Evolutionary conservation across 441 rosid species (phyloP), one percentile per base, ranked within the genome.

Genomic region (Raphanus hybrid): DNA sequence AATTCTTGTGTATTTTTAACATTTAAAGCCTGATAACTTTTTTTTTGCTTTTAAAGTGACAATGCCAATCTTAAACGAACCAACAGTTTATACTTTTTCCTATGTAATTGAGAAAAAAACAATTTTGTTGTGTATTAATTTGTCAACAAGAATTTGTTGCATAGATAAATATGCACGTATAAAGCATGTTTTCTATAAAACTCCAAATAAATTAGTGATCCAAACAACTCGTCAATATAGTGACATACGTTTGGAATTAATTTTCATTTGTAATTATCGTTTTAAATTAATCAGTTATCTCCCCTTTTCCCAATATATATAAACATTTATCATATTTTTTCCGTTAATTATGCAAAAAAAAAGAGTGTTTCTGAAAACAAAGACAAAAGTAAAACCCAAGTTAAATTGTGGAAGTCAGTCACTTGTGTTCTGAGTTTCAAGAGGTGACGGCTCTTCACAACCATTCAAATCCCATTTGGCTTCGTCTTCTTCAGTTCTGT

Each of bases 401-500:
- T 69, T 4, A 70, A 60, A 63, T 77, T 77, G 80, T 77, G 80
- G 76, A 71, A 77, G 67, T 41, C 14, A 29, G 39, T 34, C 45
- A 8, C 50, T 43, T 43, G 50, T 1, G 20, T 12, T n/a, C 18
- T 10, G 70, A 73, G 18, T 26, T 48, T 29, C 66, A 69, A 69
- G 75, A 64, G 75, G 75, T 69, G 67, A 29, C 34, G 75, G 64
- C 68, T 62, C 73, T 64, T 68, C 62, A 39, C 73, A 59, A 20
- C 82, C 81, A 61, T 72, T 72, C 76, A 67, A 77, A 43, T 48
- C 18, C 74, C 79, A 35, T 18, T 62, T 60, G n/a, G 52, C 69
- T 74, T 78, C 66, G 75, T 57, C 81, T 73, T 63, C 84, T 55
- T 18, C 55, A 45, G 1, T 11, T 45, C 3, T n/a, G 26, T 23